These are phyloP conservation scores for Rhododendron ovatum DNA, from an alignment of 148 eudicot genomes.

Conservation along the genomic window DNA sequence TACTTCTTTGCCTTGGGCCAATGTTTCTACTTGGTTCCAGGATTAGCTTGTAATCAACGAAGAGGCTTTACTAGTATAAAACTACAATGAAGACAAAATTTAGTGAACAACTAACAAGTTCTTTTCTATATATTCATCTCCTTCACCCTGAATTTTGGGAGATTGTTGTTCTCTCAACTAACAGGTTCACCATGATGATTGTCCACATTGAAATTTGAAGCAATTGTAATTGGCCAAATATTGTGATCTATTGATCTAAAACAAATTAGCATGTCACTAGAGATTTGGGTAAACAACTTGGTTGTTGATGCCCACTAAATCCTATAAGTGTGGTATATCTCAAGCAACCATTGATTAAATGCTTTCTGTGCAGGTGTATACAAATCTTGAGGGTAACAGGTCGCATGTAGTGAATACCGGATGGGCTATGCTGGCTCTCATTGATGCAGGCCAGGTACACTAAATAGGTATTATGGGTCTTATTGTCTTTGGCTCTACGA, in stretches of 20 bases:
- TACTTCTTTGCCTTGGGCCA: not conserved
- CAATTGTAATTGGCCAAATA: not conserved
- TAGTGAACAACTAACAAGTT: not conserved
- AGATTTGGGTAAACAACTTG: not conserved
- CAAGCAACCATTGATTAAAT: not conserved
- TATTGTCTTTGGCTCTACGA: not conserved
- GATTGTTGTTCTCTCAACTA: not conserved
- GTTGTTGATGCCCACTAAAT: not conserved
- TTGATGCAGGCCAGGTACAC: conserved; percentile 59
- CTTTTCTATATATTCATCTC: not conserved
- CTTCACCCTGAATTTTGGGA: not conserved
- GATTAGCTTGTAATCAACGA: not conserved
- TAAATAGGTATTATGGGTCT: not conserved
- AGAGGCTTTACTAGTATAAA: not conserved
- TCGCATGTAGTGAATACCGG: conserved; percentile 61
- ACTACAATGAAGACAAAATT: not conserved
- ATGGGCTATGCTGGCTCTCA: conserved; percentile 69
- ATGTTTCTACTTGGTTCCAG: not conserved
- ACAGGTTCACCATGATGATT: not conserved
- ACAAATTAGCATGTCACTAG: not conserved
- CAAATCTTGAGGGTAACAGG: conserved; percentile 50
- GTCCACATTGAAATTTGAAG: not conserved
- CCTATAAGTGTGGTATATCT: not conserved
- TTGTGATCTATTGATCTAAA: not conserved
- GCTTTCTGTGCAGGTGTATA: conserved; percentile 38